Base-by-base conservation (phyloP, 495 filamentous ascomycete genomes). In the Daldinia caldariorum region DNA sequence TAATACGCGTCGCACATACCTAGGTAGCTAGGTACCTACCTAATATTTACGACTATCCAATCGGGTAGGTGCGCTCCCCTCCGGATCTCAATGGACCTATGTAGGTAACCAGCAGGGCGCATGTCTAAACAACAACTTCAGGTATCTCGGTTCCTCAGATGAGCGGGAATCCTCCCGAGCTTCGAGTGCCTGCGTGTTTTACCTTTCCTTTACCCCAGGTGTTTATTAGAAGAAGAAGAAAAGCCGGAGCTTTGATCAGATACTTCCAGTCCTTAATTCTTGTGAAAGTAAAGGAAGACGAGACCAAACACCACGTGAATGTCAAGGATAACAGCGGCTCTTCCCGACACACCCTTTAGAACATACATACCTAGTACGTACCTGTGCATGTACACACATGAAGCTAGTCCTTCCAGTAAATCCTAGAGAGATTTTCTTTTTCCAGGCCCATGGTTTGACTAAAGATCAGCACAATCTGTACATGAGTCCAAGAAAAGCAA, bases 101-200 rank as follows among this genome's bases (percentile, higher is more conserved):
- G n/a, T n/a, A n/a, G n/a, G n/a, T 71, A 51, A 58, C 67, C 62
- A 64, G 69, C 38, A 64, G 64, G 32, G 41, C 47, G 12, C 39
- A 39, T 22, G 12, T 35, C 6, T 41, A 0, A 37, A 4, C 29
- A 22, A 29, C 38, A 41, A n/a, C 8, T 35, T 14, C 47, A 18
- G 26, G 26, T 54, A 26, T 37, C 16, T 54, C 8, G 61, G 31
- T 16, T 38, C 58, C 37, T 16, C 53, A 43, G 63, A 66, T 43
- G 63, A 56, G 64, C 69, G 60, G 60, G 64, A 72, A 64, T 67
- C 69, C 60, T 72, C 69, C 63, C 64, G 69, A 55, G 14, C 35
- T 58, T 58, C 45, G 20, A 59, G 26, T 26, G 26, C 26, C 26
- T 26, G 26, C 26, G 26, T 26, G 26, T 26, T 1, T 26, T 26